A percentile compares a stretch with the other conserved stretches of the same genome.
Conservation (phyloP, 1,284 basidiomycete species). For the Porogramme epimiltina region DNA sequence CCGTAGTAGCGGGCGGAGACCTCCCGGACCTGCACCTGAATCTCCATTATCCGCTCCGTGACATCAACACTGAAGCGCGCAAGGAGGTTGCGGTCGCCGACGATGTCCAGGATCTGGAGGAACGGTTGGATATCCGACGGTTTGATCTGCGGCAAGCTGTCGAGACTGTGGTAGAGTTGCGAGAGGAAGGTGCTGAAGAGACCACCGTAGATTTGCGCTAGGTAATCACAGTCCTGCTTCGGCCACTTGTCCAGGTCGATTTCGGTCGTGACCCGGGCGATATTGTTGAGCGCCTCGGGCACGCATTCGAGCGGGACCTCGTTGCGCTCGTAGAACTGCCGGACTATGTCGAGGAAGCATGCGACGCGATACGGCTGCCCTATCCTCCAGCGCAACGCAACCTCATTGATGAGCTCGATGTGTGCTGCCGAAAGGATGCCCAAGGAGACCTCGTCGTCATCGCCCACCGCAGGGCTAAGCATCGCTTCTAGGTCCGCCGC, state of each 20-base stretch:
- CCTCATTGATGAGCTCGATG: conserved; percentile 84
- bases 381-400: conserved; percentile 89
- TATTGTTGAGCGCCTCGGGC: conserved; percentile 81
- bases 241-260: conserved; percentile 80
- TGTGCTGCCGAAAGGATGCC: conserved; percentile 88
- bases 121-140: conserved; percentile 66
- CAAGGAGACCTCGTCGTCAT: conserved; percentile 94
- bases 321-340: conserved; percentile 85
- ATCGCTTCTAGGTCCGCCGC: conserved; percentile 88
- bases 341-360: conserved; percentile 87
- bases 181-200: conserved; percentile 91
- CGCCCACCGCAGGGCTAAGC: conserved; percentile 83
- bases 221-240: conserved; percentile 76
- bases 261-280: conserved; percentile 73
- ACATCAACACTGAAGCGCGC: conserved; percentile 70
- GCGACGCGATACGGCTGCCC: conserved; percentile 77
- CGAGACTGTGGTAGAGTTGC: conserved; percentile 83
- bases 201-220: conserved; percentile 64
- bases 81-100: conserved; percentile 70
- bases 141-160: conserved; percentile 73
- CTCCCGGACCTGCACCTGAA: conserved; percentile 70
- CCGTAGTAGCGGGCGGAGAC: conserved; percentile 74
- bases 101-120: conserved; percentile 69
- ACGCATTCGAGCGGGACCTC: conserved; percentile 95
- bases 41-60: conserved; percentile 61